Percentiles rank a stretch among this genome's conserved stretches.
Evolutionary conservation across 2,329 filamentous ascomycete species (phyloP).

Genomic region (Cryphonectria parasitica): DNA sequence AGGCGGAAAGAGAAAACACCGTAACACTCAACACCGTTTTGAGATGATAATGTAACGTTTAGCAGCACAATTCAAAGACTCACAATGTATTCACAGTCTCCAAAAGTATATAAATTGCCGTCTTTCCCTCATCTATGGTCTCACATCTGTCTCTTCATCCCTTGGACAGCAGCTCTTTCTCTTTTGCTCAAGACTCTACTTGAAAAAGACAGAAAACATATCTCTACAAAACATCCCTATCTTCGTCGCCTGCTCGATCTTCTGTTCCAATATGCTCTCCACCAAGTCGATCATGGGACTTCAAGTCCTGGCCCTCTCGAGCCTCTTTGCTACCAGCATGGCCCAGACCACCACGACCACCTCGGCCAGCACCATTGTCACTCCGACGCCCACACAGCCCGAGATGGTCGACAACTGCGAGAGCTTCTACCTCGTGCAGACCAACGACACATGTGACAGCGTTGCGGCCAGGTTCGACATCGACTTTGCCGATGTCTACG

Average conservation of each 20-base stretch:
- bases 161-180: not conserved
- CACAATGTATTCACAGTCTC: not conserved
- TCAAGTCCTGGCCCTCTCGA: not conserved
- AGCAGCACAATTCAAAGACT: not conserved
- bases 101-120: not conserved
- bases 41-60: not conserved
- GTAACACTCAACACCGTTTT: not conserved
- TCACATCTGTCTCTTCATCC: not conserved
- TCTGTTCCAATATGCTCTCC: not conserved
- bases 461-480: not conserved
- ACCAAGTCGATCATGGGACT: conserved; percentile 1
- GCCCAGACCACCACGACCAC: conserved; percentile 11
- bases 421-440: conserved; percentile 11
- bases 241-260: not conserved
- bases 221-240: not conserved
- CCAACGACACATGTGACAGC: conserved; percentile 4
- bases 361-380: conserved; percentile 3
- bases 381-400: conserved; percentile 13
- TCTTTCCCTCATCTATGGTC: not conserved
- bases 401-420: conserved; percentile 16
- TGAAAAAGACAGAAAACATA: not conserved
- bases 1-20: not conserved
- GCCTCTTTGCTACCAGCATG: not conserved
- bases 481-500: not conserved
- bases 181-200: not conserved